Conservation (phyloP, 2,329 filamentous ascomycete species). For the Claviceps pusilla region DNA sequence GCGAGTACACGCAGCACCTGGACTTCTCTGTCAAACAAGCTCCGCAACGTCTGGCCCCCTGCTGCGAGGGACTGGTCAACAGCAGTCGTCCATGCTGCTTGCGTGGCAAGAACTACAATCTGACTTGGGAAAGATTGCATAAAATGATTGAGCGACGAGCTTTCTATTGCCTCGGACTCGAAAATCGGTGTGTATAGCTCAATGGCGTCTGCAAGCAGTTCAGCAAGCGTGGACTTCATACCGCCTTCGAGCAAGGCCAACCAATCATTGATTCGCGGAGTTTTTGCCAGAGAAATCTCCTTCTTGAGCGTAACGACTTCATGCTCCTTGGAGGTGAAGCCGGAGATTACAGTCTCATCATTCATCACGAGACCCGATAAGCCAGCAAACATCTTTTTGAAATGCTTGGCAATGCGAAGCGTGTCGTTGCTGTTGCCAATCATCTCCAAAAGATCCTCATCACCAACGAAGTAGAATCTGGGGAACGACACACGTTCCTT, state of each 20-base stretch:
- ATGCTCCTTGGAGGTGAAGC: conserved; percentile 89
- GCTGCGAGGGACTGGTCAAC: conserved; percentile 64
- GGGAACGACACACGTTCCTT: conserved; percentile 95
- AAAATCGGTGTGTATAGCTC: conserved; percentile 71
- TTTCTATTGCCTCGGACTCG: conserved; percentile 53
- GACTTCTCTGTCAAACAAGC: conserved; percentile 68
- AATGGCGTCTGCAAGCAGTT: conserved; percentile 75
- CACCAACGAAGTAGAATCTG: conserved; percentile 97
- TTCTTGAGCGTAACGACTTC: conserved; percentile 79
- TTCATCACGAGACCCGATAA: conserved; percentile 77
- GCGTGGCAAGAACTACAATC: conserved; percentile 85
- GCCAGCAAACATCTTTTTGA: conserved; percentile 99
- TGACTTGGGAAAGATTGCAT: conserved; percentile 79
- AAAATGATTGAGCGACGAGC: conserved; percentile 58
- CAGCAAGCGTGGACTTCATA: conserved; percentile 89
- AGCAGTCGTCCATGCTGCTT: conserved; percentile 82
- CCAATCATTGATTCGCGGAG: conserved; percentile 97
- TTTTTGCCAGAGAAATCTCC: conserved; percentile 83
- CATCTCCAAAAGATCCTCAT: conserved; percentile 95
- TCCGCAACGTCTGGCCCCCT: conserved; percentile 53
- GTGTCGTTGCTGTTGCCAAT: conserved; percentile 99
- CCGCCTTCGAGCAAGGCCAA: conserved; percentile 79
- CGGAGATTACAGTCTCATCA: conserved; percentile 76
- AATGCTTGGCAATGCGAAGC: conserved; percentile 88
- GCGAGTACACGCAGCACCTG: conserved; percentile 75